Evolutionary conservation across 1,284 basidiomycete species (phyloP).

Genomic region (Mycena citricolor): DNA sequence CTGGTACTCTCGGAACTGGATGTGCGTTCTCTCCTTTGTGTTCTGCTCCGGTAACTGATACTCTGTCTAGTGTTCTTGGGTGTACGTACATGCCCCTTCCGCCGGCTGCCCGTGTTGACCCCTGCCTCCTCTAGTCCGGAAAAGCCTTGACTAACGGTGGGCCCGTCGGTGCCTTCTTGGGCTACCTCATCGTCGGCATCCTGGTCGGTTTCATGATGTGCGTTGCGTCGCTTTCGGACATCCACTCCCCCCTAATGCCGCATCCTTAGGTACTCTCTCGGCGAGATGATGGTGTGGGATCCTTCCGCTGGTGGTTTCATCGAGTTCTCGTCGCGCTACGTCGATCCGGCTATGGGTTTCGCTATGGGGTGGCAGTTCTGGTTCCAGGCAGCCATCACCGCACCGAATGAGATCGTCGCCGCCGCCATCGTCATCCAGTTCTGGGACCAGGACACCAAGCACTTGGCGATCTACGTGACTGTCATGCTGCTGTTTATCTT

Average conservation of each 20-base stretch:
- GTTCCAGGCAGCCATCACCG: constrained; percentile 31
- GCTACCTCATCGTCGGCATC: constrained; percentile 27
- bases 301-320: constrained; percentile 43
- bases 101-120: constrained; percentile 6
- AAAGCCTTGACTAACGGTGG: constrained; percentile 28
- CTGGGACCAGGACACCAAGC: constrained; percentile 23
- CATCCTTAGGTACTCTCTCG: constrained; percentile 18
- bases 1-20: constrained; percentile 15
- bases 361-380: constrained; percentile 39
- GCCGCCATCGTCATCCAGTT: constrained; percentile 24
- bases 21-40: constrained; percentile 5
- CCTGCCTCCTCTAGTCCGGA: constrained; percentile 25
- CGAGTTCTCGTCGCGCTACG: constrained; percentile 44
- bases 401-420: constrained; percentile 21
- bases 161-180: constrained; percentile 27
- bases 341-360: constrained; percentile 51
- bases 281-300: constrained; percentile 27
- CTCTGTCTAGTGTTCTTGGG: constrained; percentile 12
- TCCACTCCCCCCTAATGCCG: constrained; percentile 21
- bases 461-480: constrained; percentile 31
- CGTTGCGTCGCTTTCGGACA: too few species aligned
- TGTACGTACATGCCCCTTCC: constrained; percentile 9
- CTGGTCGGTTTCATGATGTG: constrained; percentile 36
- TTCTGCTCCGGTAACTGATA: background rate
- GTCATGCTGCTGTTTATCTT: constrained; percentile 35